phyloP scores from a whole-genome alignment of 345 rosid species.

The Melaleuca alternifolia region DNA sequence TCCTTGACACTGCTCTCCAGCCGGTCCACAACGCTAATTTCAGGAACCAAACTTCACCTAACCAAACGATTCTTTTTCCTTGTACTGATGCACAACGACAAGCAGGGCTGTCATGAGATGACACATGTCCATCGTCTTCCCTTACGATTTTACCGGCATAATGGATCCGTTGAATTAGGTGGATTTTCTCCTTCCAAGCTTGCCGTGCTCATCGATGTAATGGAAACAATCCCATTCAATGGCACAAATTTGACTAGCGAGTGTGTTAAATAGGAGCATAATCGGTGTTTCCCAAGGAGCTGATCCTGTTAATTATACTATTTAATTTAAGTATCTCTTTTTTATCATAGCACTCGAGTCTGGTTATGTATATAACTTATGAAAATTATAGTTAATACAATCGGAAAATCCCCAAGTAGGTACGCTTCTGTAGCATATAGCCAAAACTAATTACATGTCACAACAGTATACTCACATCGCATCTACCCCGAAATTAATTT shows the following conservation, averaged over 20 bases:
- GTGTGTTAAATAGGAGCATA: background rate
- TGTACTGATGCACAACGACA: background rate
- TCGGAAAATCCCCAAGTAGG: background rate
- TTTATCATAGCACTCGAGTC: background rate
- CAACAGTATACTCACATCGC: accelerated
- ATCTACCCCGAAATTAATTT: background rate
- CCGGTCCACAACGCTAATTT: background rate
- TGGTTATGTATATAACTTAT: background rate
- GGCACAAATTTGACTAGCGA: background rate
- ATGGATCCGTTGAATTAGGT: background rate
- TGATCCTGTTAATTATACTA: background rate
- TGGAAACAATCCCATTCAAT: background rate
- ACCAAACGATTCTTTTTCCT: background rate
- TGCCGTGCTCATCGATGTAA: background rate
- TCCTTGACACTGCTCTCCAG: background rate
- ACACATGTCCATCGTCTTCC: background rate
- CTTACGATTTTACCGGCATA: background rate
- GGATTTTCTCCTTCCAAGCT: background rate
- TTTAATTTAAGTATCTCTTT: background rate
- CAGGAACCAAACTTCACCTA: background rate
- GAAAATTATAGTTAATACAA: background rate
- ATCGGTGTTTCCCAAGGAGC: background rate
- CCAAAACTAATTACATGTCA: background rate
- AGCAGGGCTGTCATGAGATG: background rate
- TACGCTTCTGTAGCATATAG: background rate